These are phyloP conservation scores for Nymphaea colorata DNA, from an alignment of 164 flowering plant species.

Conservation along the genomic window DNA sequence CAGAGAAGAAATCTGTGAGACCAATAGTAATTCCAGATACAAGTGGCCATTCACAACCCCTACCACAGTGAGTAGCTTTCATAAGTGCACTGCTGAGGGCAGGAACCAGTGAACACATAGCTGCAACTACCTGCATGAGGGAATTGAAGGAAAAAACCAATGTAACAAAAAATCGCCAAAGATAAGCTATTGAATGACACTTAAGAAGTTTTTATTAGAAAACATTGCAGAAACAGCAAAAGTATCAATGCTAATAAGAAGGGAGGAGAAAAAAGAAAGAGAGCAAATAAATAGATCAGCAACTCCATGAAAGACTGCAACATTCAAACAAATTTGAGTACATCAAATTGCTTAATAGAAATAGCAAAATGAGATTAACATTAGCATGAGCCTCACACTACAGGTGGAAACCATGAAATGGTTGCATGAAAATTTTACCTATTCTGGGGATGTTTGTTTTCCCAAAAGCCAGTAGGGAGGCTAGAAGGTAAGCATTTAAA, in stretches of 20 bases:
- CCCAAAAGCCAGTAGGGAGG: too few relatives aligned
- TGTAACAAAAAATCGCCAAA: neutral
- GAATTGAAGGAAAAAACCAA: neutral
- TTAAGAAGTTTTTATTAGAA: neutral
- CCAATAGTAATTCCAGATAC: neutral
- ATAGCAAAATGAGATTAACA: too few relatives aligned
- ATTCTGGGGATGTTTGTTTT: too few relatives aligned
- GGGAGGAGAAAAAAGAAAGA: neutral
- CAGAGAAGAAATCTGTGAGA: too few relatives aligned
- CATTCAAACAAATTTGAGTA: neutral
- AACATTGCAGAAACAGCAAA: too few relatives aligned
- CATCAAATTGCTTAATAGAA: neutral
- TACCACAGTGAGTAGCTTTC: constrained; percentile 83
- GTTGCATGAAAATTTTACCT: too few relatives aligned
- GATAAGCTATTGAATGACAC: neutral
- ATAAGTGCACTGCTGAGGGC: constrained; percentile 73
- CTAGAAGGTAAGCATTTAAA: too few relatives aligned
- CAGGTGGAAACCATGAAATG: too few relatives aligned
- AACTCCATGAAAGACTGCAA: neutral
- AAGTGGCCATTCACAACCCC: constrained; percentile 5
- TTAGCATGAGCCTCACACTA: too few relatives aligned
- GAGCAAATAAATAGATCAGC: neutral
- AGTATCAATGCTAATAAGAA: neutral
- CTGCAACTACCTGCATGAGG: constrained; percentile 66
- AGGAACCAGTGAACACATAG: constrained; percentile 88